Conservation (phyloP, 495 filamentous ascomycete genomes). For the Corynascus novoguineensis region DNA sequence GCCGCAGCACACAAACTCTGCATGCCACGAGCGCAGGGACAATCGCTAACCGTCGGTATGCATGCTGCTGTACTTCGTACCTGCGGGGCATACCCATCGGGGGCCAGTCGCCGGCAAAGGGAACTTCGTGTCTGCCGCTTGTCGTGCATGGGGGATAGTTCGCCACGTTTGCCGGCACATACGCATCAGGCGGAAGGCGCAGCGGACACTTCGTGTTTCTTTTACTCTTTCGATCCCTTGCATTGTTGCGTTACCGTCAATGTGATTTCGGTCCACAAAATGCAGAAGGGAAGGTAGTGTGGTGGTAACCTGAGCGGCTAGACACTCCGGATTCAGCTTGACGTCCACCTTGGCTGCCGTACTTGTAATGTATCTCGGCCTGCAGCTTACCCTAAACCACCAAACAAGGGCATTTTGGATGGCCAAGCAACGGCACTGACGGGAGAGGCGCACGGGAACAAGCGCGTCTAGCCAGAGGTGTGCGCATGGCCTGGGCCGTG, state of each 20-base stretch:
- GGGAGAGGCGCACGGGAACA: slow-evolving; percentile 11
- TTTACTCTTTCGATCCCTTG: no score
- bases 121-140: slow-evolving; percentile 6
- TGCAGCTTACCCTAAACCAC: no score
- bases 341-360: neutral
- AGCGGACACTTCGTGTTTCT: neutral
- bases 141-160: neutral
- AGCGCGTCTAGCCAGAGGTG: neutral
- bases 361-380: neutral
- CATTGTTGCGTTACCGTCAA: neutral
- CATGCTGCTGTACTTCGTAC: no score
- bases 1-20: slow-evolving; percentile 5
- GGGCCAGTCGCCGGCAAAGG: neutral
- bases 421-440: slow-evolving; percentile 5
- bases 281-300: neutral
- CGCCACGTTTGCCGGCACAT: neutral
- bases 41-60: neutral
- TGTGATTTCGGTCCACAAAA: neutral
- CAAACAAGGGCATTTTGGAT: neutral
- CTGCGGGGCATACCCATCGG: neutral
- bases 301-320: neutral
- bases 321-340: neutral
- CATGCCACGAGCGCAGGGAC: neutral
- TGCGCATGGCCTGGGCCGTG: neutral
- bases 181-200: neutral